Conservation (phyloP, 305 asterid species). For the Plantago coronopus region DNA sequence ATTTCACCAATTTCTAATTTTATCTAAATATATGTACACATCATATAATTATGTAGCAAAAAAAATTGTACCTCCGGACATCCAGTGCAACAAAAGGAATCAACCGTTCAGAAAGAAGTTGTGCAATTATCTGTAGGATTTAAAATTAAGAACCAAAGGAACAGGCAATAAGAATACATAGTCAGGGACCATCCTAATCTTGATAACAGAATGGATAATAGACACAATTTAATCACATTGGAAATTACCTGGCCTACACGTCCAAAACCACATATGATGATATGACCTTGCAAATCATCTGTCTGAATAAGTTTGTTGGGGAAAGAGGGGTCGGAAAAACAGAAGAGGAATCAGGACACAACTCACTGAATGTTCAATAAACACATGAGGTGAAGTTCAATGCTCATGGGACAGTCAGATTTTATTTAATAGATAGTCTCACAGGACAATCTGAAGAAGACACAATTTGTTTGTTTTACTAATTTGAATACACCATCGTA, state of each 20-base stretch:
- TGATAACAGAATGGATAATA: conserved; percentile 15
- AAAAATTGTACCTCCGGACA: conserved; percentile 72
- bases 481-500: conserved; percentile 4
- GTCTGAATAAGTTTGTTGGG: conserved; percentile 50
- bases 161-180: conserved; percentile 11
- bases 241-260: conserved; percentile 95
- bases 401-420: conserved; percentile 8
- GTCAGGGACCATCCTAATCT: conserved; percentile 15
- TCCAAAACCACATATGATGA: conserved; percentile 97
- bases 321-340: neutral
- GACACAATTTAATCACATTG: conserved; percentile 12
- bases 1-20: neutral
- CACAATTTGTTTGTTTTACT: conserved; percentile 8
- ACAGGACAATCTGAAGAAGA: conserved; percentile 10
- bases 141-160: conserved; percentile 8
- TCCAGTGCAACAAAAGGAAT: conserved; percentile 99
- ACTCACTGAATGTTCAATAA: conserved; percentile 12
- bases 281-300: conserved; percentile 98
- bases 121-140: conserved; percentile 85
- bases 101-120: conserved; percentile 95
- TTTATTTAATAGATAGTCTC: conserved; percentile 6
- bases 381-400: conserved; percentile 19
- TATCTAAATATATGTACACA: neutral
- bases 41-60: conserved; percentile 3
- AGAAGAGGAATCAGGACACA: conserved; percentile 17